phyloP scores from a whole-genome alignment of 2,329 filamentous ascomycete genomes.

The Davidsoniella eucalypti region DNA sequence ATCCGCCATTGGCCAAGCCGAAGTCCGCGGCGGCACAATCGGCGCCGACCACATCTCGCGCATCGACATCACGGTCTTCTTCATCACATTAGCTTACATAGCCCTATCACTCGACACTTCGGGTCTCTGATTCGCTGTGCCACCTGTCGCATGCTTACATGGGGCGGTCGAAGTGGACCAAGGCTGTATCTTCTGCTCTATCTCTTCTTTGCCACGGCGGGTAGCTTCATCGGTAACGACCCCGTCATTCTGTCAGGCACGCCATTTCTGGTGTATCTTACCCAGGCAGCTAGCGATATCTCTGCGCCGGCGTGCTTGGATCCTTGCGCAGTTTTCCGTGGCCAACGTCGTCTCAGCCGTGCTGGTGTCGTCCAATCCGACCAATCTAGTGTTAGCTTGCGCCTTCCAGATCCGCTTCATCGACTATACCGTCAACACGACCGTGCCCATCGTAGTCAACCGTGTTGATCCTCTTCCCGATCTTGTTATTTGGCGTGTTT shows the following conservation, averaged over 20 bases:
- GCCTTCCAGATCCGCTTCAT: slow-evolving; percentile 59
- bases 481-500: slow-evolving; percentile 54
- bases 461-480: slow-evolving; percentile 50
- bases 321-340: slow-evolving; percentile 53
- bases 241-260: slow-evolving; percentile 61
- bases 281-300: slow-evolving; percentile 57
- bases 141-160: slow-evolving; percentile 49
- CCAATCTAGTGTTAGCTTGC: slow-evolving; percentile 57
- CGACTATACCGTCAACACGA: slow-evolving; percentile 61
- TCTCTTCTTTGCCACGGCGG: slow-evolving; percentile 51
- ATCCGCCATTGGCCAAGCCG: slow-evolving; percentile 45
- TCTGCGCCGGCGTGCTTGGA: slow-evolving; percentile 55
- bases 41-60: slow-evolving; percentile 50
- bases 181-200: slow-evolving; percentile 58
- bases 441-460: slow-evolving; percentile 56
- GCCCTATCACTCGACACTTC: slow-evolving; percentile 65
- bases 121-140: slow-evolving; percentile 52
- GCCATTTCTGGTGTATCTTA: slow-evolving; percentile 63
- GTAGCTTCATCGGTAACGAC: slow-evolving; percentile 57
- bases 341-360: slow-evolving; percentile 62
- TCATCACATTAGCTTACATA: slow-evolving; percentile 58
- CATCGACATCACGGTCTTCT: slow-evolving; percentile 60
- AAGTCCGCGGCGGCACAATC: slow-evolving; percentile 52
- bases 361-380: slow-evolving; percentile 62
- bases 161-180: slow-evolving; percentile 50